Conservation (phyloP, 2,329 filamentous ascomycete species). For the Alternaria panax region DNA sequence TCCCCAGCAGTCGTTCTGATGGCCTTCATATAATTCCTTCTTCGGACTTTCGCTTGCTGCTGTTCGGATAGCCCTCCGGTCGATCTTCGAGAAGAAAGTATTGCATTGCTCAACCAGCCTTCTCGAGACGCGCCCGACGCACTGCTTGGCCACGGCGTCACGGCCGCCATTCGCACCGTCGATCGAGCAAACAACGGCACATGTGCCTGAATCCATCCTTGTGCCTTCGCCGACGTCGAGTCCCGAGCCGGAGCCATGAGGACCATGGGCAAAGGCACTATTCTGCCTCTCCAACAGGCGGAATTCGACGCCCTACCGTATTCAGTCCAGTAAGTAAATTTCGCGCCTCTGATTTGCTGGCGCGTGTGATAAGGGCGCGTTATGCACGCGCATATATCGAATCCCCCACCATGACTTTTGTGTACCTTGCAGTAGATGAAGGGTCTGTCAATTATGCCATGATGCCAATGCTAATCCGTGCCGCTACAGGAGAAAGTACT, state of each 20-base stretch:
- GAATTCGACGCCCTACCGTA: conserved; percentile 53
- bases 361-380: conserved; percentile 30
- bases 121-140: conserved; percentile 22
- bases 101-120: conserved; percentile 1
- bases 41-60: conserved; percentile 6
- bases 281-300: conserved; percentile 44
- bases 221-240: conserved; percentile 20
- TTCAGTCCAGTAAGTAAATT: conserved; percentile 53
- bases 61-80: conserved; percentile 19
- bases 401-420: conserved; percentile 25
- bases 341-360: conserved; percentile 22
- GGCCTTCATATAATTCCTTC: conserved; percentile 15
- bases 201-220: conserved; percentile 16
- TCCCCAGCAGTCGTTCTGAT: conserved; percentile 6
- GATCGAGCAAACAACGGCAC: conserved; percentile 10
- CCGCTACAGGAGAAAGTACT: conserved; percentile 66
- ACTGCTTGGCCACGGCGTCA: conserved; percentile 19
- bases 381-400: conserved; percentile 35
- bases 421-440: conserved; percentile 41
- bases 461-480: conserved; percentile 31
- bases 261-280: conserved; percentile 31
- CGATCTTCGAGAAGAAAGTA: conserved; percentile 14
- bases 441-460: conserved; percentile 24
- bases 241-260: conserved; percentile 35
- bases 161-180: conserved; percentile 10